Percentiles rank a stretch among this genome's conserved stretches.
Evolutionary conservation across 441 rosid species (phyloP).

Genomic region (Gossypium gossypioides): DNA sequence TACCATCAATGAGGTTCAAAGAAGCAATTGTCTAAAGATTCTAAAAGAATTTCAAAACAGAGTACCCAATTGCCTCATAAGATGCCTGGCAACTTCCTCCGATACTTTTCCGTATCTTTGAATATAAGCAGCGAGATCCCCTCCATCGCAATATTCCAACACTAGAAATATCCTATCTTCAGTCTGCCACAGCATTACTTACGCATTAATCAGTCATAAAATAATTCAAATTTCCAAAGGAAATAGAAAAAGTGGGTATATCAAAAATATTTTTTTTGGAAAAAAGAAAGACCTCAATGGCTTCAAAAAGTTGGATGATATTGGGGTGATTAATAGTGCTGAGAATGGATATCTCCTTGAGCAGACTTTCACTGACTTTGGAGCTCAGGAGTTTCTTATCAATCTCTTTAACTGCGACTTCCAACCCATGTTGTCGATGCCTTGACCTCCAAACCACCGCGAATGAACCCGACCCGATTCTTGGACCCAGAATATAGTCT

Average conservation of each 20-base stretch:
- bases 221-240: not conserved
- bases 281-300: constrained; percentile 38
- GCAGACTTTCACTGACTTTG: constrained; percentile 56
- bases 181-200: constrained; percentile 29
- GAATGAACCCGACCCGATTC: constrained; percentile 67
- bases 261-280: not conserved
- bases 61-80: constrained; percentile 71
- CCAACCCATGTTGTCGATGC: constrained; percentile 41
- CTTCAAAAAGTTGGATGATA: constrained; percentile 57
- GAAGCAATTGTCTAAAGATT: not conserved
- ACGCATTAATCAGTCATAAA: not conserved
- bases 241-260: not conserved
- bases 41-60: not conserved
- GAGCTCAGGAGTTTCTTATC: constrained; percentile 53
- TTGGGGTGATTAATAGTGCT: constrained; percentile 74
- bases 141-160: constrained; percentile 83
- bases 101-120: constrained; percentile 53
- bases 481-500: constrained; percentile 57
- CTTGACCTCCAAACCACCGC: constrained; percentile 61
- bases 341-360: constrained; percentile 67
- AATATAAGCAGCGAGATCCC: constrained; percentile 69
- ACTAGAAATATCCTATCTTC: constrained; percentile 55
- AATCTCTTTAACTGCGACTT: constrained; percentile 73
- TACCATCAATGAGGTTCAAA: not conserved
- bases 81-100: constrained; percentile 61